Evolutionary conservation across 345 rosid species (phyloP).

Genomic region (Viola odorata): DNA sequence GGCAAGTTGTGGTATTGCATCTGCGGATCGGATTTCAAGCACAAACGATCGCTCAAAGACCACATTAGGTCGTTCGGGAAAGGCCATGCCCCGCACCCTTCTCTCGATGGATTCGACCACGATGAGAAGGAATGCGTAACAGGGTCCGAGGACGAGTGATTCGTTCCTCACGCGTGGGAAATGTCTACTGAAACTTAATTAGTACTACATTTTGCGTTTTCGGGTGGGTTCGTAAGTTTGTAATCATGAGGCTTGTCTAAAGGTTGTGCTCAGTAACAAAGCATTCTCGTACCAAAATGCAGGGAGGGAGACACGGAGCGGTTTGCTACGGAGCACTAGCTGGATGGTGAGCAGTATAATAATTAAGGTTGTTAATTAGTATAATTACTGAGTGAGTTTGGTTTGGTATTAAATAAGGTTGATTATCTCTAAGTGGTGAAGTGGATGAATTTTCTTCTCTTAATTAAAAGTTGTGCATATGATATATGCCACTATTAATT

Average conservation of each 20-base stretch:
- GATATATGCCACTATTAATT: neutral
- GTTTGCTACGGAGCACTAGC: constrained; percentile 72
- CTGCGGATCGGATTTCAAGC: constrained; percentile 97
- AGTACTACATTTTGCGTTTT: too few relatives aligned
- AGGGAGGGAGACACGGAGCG: constrained; percentile 33
- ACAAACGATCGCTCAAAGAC: constrained; percentile 94
- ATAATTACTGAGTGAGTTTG: neutral
- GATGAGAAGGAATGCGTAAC: constrained; percentile 59
- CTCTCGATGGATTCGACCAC: constrained; percentile 54
- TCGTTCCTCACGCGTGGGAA: constrained; percentile 1
- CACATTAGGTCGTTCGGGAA: constrained; percentile 89
- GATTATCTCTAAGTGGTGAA: constrained; percentile 38
- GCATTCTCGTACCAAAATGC: constrained; percentile 33
- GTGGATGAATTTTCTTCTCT: constrained; percentile 59
- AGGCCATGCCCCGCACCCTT: constrained; percentile 87
- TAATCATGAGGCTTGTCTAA: constrained; percentile 5
- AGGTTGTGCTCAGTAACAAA: constrained; percentile 76
- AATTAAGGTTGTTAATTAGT: constrained; percentile 1
- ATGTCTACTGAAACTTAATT: too few relatives aligned
- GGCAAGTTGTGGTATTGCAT: constrained; percentile 97
- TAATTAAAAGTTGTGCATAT: neutral
- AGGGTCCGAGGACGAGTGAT: constrained; percentile 46
- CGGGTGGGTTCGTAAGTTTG: neutral
- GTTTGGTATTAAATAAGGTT: constrained; percentile 13
- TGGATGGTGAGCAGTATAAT: constrained; percentile 18